These are phyloP conservation scores for Hyphopichia fennica DNA, from an alignment of 1,139 yeast species.

Conservation along the genomic window DNA sequence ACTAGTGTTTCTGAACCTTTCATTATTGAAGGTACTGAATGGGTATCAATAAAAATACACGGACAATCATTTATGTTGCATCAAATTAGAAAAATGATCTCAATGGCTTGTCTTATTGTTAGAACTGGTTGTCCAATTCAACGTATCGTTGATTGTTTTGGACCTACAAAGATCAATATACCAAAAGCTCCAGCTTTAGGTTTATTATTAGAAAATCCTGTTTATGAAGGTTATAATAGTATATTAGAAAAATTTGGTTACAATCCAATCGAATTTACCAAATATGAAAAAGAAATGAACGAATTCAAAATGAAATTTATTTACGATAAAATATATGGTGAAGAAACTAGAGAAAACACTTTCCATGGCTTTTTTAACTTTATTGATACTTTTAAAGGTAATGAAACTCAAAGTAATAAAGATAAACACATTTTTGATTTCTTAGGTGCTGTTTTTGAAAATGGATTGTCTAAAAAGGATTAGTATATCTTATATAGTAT, in stretches of 20 bases:
- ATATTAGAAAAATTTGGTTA: slow-evolving; percentile 77
- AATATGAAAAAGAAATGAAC: slow-evolving; percentile 69
- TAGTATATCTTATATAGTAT: too few species aligned
- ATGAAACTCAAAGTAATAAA: slow-evolving; percentile 25
- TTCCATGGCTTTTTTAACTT: slow-evolving; percentile 88
- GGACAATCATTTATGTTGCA: slow-evolving; percentile 99
- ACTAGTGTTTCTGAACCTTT: slow-evolving; percentile 87
- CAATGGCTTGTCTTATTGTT: slow-evolving; percentile 85
- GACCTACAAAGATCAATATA: slow-evolving; percentile 71
- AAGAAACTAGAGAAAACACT: slow-evolving; percentile 83
- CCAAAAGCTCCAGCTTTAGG: slow-evolving; percentile 99
- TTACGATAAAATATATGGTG: slow-evolving; percentile 88
- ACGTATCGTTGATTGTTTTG: slow-evolving; percentile 79
- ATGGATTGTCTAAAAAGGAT: slow-evolving; percentile 17
- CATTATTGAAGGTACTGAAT: slow-evolving; percentile 89
- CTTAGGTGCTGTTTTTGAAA: slow-evolving; percentile 55
- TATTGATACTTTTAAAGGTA: slow-evolving; percentile 67
- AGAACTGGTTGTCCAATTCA: slow-evolving; percentile 82
- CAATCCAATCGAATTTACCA: slow-evolving; percentile 69
- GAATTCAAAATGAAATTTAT: slow-evolving; percentile 85
- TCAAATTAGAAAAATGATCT: slow-evolving; percentile 97
- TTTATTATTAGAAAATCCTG: slow-evolving; percentile 84
- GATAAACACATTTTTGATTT: slow-evolving; percentile 67
- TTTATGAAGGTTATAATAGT: slow-evolving; percentile 80
- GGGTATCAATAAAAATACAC: slow-evolving; percentile 94